Percentiles rank a stretch among this genome's conserved stretches.
Evolutionary conservation across 192 early-diverging fungal genomes (phyloP).

Genomic region (Entrophospora sp.): DNA sequence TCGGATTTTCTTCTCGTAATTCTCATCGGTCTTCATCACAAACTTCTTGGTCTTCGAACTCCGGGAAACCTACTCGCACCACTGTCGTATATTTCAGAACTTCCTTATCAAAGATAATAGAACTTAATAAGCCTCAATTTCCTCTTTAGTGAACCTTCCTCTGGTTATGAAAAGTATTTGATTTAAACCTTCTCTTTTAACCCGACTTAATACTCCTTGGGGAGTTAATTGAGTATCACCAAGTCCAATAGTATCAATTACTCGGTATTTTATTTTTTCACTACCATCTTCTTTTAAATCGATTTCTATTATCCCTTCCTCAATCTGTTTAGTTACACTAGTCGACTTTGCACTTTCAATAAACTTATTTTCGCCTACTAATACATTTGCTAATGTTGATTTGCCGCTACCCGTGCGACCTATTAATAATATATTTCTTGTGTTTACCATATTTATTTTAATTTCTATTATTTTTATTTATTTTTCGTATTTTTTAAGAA

Average conservation of each 20-base stretch:
- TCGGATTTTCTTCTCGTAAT: background rate
- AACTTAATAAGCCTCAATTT: background rate
- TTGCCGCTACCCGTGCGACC: slow-evolving; percentile 2
- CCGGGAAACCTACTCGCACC: background rate
- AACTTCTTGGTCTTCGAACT: background rate
- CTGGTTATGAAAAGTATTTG: background rate
- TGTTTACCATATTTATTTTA: background rate
- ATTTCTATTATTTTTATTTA: background rate
- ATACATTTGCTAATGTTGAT: background rate
- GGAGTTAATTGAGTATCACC: background rate
- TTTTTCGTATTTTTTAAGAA: too few species aligned
- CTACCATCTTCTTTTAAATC: background rate
- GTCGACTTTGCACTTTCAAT: background rate
- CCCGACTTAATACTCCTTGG: background rate
- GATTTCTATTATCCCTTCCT: background rate
- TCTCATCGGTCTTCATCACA: background rate
- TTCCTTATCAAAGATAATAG: background rate
- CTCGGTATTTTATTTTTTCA: background rate
- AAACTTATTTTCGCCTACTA: background rate
- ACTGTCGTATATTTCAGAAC: background rate
- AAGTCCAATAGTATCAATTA: background rate
- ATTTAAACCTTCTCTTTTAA: background rate
- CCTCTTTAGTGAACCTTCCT: background rate
- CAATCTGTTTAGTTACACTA: background rate
- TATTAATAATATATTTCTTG: background rate